Percentiles rank a stretch among this genome's conserved stretches.
Evolutionary conservation across 306 rosid species (phyloP).

Genomic region (Malus orientalis): DNA sequence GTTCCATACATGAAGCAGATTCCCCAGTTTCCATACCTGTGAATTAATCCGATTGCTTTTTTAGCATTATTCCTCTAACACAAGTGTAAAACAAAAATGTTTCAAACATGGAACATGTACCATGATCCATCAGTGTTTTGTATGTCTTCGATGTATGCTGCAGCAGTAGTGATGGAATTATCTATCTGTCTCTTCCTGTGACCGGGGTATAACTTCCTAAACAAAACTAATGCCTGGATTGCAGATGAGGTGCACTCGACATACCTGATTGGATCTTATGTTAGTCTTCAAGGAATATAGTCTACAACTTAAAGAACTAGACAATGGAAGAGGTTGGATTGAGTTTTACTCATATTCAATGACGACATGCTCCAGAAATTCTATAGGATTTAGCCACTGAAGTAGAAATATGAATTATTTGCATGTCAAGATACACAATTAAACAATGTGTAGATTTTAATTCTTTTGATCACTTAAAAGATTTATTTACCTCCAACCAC

Average conservation of each 20-base stretch:
- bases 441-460: no score
- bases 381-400: slow-evolving; percentile 38
- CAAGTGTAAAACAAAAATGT: no score
- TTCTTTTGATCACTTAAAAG: neutral
- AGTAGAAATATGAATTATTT: neutral
- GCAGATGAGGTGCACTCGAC: slow-evolving; percentile 40
- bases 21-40: slow-evolving; percentile 29
- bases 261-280: no score
- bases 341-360: slow-evolving; percentile 28
- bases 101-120: neutral
- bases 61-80: no score
- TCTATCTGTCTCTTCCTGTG: slow-evolving; percentile 33
- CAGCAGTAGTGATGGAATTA: slow-evolving; percentile 24
- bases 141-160: slow-evolving; percentile 20
- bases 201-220: slow-evolving; percentile 25
- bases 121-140: slow-evolving; percentile 37
- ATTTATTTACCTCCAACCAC: slow-evolving; percentile 16
- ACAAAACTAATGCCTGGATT: slow-evolving; percentile 23
- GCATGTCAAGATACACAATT: no score
- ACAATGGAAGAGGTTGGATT: no score
- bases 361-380: slow-evolving; percentile 29
- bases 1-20: slow-evolving; percentile 34
- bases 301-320: no score
- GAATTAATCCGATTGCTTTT: no score
- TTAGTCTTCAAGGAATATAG: no score